Evolutionary conservation across 805 yeast genomes (phyloP), one percentile per base, ranked within the genome.

Genomic region (Lipomyces chichibuensis): DNA sequence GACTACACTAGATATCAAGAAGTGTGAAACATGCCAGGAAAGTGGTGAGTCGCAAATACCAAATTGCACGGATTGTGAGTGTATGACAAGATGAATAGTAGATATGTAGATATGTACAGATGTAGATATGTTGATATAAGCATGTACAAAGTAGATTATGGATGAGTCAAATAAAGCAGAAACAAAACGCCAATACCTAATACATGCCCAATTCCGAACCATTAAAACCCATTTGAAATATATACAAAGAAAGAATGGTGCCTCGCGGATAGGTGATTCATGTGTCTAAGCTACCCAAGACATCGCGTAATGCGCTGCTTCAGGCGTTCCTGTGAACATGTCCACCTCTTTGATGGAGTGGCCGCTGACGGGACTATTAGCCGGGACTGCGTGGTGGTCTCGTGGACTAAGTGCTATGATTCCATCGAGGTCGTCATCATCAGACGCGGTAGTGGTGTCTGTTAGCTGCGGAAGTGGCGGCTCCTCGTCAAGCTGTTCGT

Each of bases 381-480:
- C 11, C 20, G 11, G 49, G 11, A 43, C 23, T 43, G 23, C 23
- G 23, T 7, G 49, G 20, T 43, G 20, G 25, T n/a, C 49, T 43
- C 49, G 14, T 37, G 43, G 43, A 13, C 17, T 43, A 43, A 17
- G 3, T 43, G 49, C 23, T n/a, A 43, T 43, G 49, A 43, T 43
- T 14, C 35, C 58, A 14, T 52, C 54, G 14, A 51, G n/a, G 20
- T 33, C 32, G 9, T 60, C 53, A 20, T 64, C 66, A 9, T 60
- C 52, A 2, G 65, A 61, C n/a, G 56, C 23, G 13, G 62, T 17
- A 29, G 43, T 27, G 52, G 43, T 20, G 54, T 59, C 63, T 29
- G 60, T 37, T 5, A 65, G 66, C 46, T 43, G 61, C 7, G 69
- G 69, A 11, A 65, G 54, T 14, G 37, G 23, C 55, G 33, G 55